phyloP scores from a whole-genome alignment of 805 yeast species.

The Cyberlindnera xylosilytica region DNA sequence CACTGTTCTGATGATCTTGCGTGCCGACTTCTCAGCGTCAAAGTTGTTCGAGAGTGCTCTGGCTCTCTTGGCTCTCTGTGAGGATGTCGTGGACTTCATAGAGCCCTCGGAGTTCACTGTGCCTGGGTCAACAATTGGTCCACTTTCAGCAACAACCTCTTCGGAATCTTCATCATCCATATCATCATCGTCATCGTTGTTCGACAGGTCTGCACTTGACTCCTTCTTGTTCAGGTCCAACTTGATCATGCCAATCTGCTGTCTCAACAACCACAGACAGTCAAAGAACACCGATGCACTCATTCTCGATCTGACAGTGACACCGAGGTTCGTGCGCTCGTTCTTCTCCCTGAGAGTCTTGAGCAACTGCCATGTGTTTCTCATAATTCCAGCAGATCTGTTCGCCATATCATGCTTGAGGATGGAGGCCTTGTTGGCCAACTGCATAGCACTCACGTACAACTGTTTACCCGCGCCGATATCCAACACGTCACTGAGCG shows the following conservation, averaged over 20 bases:
- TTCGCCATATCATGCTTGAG: slow-evolving; percentile 90
- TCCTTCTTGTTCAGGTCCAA: slow-evolving; percentile 33
- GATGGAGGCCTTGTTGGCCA: slow-evolving; percentile 78
- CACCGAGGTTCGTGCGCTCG: slow-evolving; percentile 35
- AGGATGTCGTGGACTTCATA: slow-evolving; percentile 24
- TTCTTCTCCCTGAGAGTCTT: slow-evolving; percentile 57
- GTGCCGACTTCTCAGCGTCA: slow-evolving; percentile 69
- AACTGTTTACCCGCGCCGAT: slow-evolving; percentile 66
- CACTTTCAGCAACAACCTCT: slow-evolving; percentile 19
- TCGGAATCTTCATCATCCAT: slow-evolving; percentile 26
- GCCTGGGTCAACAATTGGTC: slow-evolving; percentile 28
- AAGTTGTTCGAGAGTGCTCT: slow-evolving; percentile 52
- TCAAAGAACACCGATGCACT: slow-evolving; percentile 92
- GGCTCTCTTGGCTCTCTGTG: slow-evolving; percentile 32
- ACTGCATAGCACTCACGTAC: slow-evolving; percentile 61
- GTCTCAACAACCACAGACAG: slow-evolving; percentile 77
- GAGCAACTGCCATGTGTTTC: slow-evolving; percentile 88
- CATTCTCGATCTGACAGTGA: slow-evolving; percentile 78
- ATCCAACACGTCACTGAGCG: slow-evolving; percentile 64
- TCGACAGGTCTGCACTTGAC: slow-evolving; percentile 11
- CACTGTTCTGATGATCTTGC: slow-evolving; percentile 71
- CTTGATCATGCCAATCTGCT: slow-evolving; percentile 83
- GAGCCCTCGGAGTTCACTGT: slow-evolving; percentile 36
- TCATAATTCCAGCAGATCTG: slow-evolving; percentile 90
- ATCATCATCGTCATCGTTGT: slow-evolving; percentile 25